Conservation (phyloP, 176 grass and related monocot species). For the Cenchrus purpureus region DNA sequence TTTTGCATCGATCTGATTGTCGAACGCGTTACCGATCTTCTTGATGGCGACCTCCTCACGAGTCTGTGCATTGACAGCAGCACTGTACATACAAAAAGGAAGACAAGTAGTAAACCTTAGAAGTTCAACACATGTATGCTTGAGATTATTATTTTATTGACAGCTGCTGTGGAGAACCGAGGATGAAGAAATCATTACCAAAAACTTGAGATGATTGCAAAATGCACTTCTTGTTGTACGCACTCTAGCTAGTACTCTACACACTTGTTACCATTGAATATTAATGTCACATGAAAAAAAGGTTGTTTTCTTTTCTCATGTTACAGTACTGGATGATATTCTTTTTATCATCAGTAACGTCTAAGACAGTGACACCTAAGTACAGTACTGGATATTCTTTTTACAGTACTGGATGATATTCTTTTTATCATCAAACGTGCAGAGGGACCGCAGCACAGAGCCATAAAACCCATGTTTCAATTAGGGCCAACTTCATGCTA, state of each 20-base stretch:
- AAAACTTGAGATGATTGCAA: background rate
- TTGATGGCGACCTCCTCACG: conserved; percentile 92
- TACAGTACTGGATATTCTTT: no score
- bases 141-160: background rate
- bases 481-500: background rate
- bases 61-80: conserved; percentile 83
- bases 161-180: background rate
- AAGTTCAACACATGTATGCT: background rate
- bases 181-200: background rate
- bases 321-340: no score
- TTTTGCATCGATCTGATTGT: conserved; percentile 93
- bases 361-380: no score
- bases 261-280: background rate
- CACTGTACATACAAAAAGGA: conserved; percentile 48
- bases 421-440: no score
- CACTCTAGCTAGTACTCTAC: background rate
- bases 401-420: no score
- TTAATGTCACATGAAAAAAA: background rate
- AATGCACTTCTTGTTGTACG: background rate
- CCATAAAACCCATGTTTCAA: background rate
- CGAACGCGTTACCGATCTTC: conserved; percentile 98
- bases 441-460: no score
- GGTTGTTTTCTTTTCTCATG: background rate
- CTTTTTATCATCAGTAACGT: no score
- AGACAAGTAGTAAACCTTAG: background rate